Base-by-base conservation (phyloP, 73 alveolate genomes). In the Paramecium primaurelia region DNA sequence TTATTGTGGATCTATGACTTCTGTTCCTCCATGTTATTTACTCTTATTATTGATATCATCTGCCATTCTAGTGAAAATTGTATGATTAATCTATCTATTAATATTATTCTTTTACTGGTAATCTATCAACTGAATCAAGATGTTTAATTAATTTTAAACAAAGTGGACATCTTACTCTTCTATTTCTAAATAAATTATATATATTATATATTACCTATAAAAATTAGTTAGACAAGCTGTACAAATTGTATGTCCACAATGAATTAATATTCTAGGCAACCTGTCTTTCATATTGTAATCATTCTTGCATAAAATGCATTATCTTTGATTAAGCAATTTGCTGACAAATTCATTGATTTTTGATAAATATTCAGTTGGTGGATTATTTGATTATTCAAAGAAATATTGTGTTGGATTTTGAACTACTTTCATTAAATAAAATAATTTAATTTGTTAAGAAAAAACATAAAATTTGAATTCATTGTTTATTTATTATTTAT, bases 201-300 rank as follows among this genome's bases (percentile, higher is more conserved):
- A 95, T 9, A 28, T 40, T 9, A 10, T 68, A 73, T 96, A 93
- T 6, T 64, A 86, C 99, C 95, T 97, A 93, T 94, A 95, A 85
- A 94, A 96, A 42, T 87, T 88, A 26, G 96, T 94, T 36, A 97
- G 90, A 92, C 99, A 97, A 83, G 97, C 95, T 45, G 99, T 95
- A 93, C 99, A 97, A 92, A 96, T 96, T 14, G 99, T 97, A 73
- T 97, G 99, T 25, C 99, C 99, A 92, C 99, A 97, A 92, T 97
- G 97, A 45, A 97, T 97, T 37, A 97, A 94, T 58, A 97, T 97
- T 86, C 99, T 71, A 1, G 99, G 99, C 47, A 97, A 95, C 86
- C 97, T 86, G 92, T 95, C 98, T 25, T 98, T 98, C 59, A 97
- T 97, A 71, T 96, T 97, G 92, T 96, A 97, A 84, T 95, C 97